Base-by-base conservation (phyloP, 441 rosid genomes). In the Gossypium laxum region DNA sequence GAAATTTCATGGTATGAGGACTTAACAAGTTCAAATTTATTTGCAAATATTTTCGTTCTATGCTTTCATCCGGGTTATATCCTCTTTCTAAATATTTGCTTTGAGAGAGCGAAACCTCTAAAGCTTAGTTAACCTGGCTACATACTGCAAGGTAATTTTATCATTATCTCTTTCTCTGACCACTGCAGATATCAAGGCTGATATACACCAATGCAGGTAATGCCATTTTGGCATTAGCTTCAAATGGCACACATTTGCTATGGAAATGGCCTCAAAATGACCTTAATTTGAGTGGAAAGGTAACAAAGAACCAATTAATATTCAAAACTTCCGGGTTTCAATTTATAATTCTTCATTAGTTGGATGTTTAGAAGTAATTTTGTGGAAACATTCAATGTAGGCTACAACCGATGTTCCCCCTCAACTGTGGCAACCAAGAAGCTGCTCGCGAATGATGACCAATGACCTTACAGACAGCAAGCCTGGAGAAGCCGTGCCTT, bases 231-330 rank as follows among this genome's bases (percentile, higher is more conserved):
- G 89, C 87, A 26, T 81, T 86, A 50, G 75, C 78, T 32, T 74
- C 85, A 43, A 79, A 76, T 34, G 86, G 81, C 60, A 78, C 75
- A 43, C 89, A 86, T 74, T 80, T 80, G 50, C 79, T 86, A 2
- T 86, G 89, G 89, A 86, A 84, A 72, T 86, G 87, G 89, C 55
- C 55, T 34, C 81, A 60, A 63, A 84, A 80, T 50, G 76, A 67
- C 64, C 80, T 79, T 54, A 76, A 79, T 59, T 81, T 74, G 78
- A 79, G 73, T 1, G 83, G 78, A 73, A 82, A 79, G 87, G 87
- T 84, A 69, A 28, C 12, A 71, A n/a, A 30, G 5, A 69, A 69
- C 54, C 34, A 56, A 21, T 5, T 8, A 51, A 17, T 67, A 3
- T 22, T 50, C 8, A 8, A 68, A 52, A 4, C 2, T 52, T 68